Percentiles rank a stretch among this genome's conserved stretches.
Conservation (phyloP, 495 filamentous ascomycete species). For the Penicillium angulare region DNA sequence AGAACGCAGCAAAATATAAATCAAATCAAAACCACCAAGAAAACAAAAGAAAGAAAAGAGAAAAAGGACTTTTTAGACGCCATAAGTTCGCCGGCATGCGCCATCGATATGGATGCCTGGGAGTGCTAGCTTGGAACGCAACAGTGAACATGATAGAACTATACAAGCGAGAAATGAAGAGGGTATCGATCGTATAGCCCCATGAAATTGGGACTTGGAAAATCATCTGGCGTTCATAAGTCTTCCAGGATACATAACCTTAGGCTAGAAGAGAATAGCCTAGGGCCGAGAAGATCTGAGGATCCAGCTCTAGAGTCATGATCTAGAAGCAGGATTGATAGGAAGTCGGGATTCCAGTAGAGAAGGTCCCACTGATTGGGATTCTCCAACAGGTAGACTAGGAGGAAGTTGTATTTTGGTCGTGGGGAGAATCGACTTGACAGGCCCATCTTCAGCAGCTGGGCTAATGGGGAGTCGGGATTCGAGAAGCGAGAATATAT, state of each 20-base stretch:
- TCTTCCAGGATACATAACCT: constrained; percentile 2
- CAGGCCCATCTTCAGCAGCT: neutral
- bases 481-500: neutral
- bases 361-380: neutral
- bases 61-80: constrained; percentile 28
- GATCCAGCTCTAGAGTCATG: neutral
- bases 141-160: constrained; percentile 28
- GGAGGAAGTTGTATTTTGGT: neutral
- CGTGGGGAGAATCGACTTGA: constrained; percentile 4
- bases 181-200: constrained; percentile 31
- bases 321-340: constrained; percentile 33
- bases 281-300: neutral
- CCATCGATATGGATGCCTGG: constrained; percentile 23
- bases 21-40: constrained; percentile 12
- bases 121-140: constrained; percentile 23
- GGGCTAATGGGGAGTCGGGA: constrained; percentile 8
- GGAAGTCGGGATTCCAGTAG: constrained; percentile 4
- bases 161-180: constrained; percentile 31
- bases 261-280: constrained; percentile 2
- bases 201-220: constrained; percentile 14
- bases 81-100: constrained; percentile 24
- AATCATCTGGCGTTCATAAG: constrained; percentile 17
- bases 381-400: neutral
- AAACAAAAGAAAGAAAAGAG: constrained; percentile 11
- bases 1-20: constrained; percentile 8